These are phyloP conservation scores for Actinomortierella wolfii DNA, from an alignment of 371 early-diverging fungal genomes.

Conservation along the genomic window DNA sequence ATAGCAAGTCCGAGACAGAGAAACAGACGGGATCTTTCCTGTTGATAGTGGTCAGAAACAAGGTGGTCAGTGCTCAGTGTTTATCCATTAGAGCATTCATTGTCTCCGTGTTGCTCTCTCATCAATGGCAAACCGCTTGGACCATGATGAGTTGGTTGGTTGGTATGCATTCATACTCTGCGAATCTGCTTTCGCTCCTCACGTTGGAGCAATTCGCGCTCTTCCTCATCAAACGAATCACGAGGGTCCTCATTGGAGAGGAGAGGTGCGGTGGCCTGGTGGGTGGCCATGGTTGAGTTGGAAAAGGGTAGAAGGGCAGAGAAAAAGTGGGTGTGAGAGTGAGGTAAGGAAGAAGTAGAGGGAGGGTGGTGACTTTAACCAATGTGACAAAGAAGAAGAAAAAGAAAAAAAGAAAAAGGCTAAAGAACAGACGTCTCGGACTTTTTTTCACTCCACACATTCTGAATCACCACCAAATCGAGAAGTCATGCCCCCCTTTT, in stretches of 20 bases:
- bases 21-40: conserved; percentile 34
- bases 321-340: neutral
- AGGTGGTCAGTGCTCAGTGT: too few relatives aligned
- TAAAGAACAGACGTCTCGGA: too few relatives aligned
- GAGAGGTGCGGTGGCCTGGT: conserved; percentile 23
- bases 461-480: too few relatives aligned
- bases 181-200: conserved; percentile 39
- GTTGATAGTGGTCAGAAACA: too few relatives aligned
- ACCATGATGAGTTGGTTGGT: too few relatives aligned
- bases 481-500: too few relatives aligned
- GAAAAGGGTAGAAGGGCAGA: neutral
- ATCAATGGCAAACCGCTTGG: too few relatives aligned
- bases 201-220: conserved; percentile 18
- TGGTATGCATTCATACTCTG: conserved; percentile 20
- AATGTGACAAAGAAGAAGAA: neutral
- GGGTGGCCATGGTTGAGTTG: conserved; percentile 9
- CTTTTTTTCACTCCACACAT: too few relatives aligned
- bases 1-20: conserved; percentile 29
- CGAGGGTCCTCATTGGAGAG: conserved; percentile 28
- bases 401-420: neutral
- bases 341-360: neutral
- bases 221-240: conserved; percentile 27
- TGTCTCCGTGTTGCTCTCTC: too few relatives aligned
- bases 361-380: neutral
- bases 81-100: too few relatives aligned